These are phyloP conservation scores for Phylloporus arenicola DNA, from an alignment of 768 basidiomycete species.

Conservation along the genomic window DNA sequence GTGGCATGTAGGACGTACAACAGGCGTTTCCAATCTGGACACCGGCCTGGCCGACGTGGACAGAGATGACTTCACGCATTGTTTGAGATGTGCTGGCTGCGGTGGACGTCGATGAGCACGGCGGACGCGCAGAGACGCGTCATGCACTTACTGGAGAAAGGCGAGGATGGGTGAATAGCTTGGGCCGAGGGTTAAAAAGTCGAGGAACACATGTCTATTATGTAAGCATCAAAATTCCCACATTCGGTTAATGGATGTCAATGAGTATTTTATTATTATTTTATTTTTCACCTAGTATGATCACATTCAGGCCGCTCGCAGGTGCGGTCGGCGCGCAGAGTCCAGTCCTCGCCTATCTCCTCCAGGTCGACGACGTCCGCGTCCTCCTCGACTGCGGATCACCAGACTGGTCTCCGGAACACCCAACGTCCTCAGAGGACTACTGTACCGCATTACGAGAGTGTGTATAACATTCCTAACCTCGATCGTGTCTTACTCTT, in stretches of 20 bases:
- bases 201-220: constrained; percentile 32
- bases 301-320: constrained; percentile 89
- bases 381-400: constrained; percentile 95
- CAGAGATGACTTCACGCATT: constrained; percentile 96
- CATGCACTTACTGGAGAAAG: constrained; percentile 25
- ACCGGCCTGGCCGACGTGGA: constrained; percentile 99
- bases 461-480: constrained; percentile 38
- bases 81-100: constrained; percentile 22
- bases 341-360: constrained; percentile 71
- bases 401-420: constrained; percentile 75
- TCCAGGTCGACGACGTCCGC: constrained; percentile 90
- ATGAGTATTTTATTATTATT: background rate
- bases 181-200: constrained; percentile 40
- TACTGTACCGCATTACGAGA: constrained; percentile 66
- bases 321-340: constrained; percentile 69
- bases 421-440: constrained; percentile 27
- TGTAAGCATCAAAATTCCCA: constrained; percentile 25
- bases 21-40: constrained; percentile 98
- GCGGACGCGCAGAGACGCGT: constrained; percentile 28
- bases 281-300: constrained; percentile 46
- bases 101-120: background rate
- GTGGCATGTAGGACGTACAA: constrained; percentile 56
- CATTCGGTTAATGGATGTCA: constrained; percentile 14
- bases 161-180: constrained; percentile 28
- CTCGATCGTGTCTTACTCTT: constrained; percentile 2